Evolutionary conservation across 352 stramenopile genomes (phyloP).

Genomic region (Globisporangium barbulae): DNA sequence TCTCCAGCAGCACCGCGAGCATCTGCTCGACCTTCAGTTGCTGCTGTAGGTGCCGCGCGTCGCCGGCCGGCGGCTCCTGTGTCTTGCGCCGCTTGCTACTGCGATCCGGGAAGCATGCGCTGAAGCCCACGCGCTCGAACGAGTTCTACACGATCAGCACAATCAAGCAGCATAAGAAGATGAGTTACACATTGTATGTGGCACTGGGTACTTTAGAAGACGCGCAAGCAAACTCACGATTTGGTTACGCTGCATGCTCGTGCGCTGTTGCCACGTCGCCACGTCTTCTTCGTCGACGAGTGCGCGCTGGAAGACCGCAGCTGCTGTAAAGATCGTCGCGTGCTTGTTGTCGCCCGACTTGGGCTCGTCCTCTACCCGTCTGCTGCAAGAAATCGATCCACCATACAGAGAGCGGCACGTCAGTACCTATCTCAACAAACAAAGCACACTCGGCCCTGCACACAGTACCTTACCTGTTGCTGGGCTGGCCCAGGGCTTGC

Average conservation of each 20-base stretch:
- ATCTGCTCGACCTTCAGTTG: constrained; percentile 18
- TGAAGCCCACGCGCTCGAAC: constrained; percentile 15
- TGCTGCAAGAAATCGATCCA: neutral
- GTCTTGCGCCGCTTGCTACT: constrained; percentile 8
- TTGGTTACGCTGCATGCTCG: constrained; percentile 8
- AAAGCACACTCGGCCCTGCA: neutral
- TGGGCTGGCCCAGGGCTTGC: neutral
- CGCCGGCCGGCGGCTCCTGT: neutral
- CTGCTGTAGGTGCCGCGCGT: constrained; percentile 9
- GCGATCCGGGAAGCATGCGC: constrained; percentile 9
- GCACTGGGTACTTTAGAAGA: neutral
- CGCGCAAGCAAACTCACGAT: constrained; percentile 11
- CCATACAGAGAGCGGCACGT: neutral
- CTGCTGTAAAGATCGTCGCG: constrained; percentile 5
- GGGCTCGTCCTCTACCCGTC: neutral
- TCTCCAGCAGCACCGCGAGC: constrained; percentile 21
- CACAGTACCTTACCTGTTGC: neutral
- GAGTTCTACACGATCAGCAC: neutral
- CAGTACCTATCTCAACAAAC: neutral
- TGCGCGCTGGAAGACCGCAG: constrained; percentile 4
- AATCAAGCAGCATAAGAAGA: neutral
- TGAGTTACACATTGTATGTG: neutral
- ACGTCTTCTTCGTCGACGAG: constrained; percentile 1
- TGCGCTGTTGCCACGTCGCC: neutral
- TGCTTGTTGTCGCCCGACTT: neutral